Evolutionary conservation across 805 yeast genomes (phyloP).

Genomic region (Maudiozyma turicensis): DNA sequence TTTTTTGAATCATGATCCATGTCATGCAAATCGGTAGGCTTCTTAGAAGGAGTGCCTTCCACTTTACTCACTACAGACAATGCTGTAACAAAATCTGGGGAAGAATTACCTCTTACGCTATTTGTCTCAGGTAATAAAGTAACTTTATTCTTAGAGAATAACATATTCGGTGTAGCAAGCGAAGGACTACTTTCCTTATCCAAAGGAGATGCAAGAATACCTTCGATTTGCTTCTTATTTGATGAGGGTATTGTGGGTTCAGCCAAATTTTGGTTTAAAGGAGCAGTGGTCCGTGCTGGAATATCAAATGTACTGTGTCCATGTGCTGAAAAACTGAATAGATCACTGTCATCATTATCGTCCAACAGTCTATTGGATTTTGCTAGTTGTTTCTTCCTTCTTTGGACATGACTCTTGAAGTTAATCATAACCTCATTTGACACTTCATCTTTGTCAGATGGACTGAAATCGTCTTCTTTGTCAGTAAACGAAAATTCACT

Average conservation of each 20-base stretch:
- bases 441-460: constrained; percentile 3
- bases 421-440: constrained; percentile 14
- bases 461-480: background rate
- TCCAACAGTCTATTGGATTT: constrained; percentile 23
- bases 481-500: background rate
- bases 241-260: background rate
- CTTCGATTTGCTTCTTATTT: background rate
- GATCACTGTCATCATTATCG: constrained; percentile 28
- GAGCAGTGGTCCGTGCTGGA: constrained; percentile 6
- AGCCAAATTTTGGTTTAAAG: background rate
- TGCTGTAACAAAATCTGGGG: constrained; percentile 2
- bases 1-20: background rate
- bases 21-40: background rate
- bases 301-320: constrained; percentile 25
- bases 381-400: constrained; percentile 9
- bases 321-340: constrained; percentile 23
- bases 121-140: background rate
- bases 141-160: background rate
- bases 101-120: background rate
- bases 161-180: background rate
- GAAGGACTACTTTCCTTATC: background rate
- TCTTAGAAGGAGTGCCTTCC: background rate
- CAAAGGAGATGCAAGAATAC: background rate
- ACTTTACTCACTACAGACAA: background rate
- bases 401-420: constrained; percentile 16